These are phyloP conservation scores for Viridothelium virens DNA, from an alignment of 495 filamentous ascomycete species.

Conservation along the genomic window DNA sequence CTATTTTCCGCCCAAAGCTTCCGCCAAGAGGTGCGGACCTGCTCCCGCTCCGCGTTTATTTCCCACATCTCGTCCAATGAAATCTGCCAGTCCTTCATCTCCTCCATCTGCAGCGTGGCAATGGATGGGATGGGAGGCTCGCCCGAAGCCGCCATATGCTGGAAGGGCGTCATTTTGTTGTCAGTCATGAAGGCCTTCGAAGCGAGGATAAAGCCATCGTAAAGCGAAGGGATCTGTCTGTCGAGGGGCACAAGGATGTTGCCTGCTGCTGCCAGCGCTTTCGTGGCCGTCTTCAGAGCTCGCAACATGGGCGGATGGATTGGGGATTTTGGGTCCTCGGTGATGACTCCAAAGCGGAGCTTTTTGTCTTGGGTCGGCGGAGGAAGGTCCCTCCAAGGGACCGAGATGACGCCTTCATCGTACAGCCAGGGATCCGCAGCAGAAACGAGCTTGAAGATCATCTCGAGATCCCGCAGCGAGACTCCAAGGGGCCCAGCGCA, in stretches of 20 bases:
- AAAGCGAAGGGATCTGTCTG: constrained; percentile 22
- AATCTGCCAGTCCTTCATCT: constrained; percentile 26
- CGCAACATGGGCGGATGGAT: constrained; percentile 30
- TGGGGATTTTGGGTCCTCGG: constrained; percentile 26
- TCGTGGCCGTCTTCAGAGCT: constrained; percentile 24
- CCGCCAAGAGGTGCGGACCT: constrained; percentile 28
- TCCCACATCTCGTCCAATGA: constrained; percentile 28
- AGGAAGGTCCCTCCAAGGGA: constrained; percentile 19
- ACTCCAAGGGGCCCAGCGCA: constrained; percentile 20
- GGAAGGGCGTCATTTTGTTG: constrained; percentile 24
- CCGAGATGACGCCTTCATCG: constrained; percentile 14
- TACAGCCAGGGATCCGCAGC: constrained; percentile 16
- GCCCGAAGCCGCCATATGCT: constrained; percentile 23
- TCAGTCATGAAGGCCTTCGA: constrained; percentile 30
- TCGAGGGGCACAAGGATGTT: constrained; percentile 24
- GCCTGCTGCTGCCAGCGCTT: constrained; percentile 22
- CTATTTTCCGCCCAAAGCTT: constrained; percentile 33
- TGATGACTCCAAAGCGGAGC: constrained; percentile 24
- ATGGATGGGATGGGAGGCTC: constrained; percentile 31
- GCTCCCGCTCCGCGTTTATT: constrained; percentile 29
- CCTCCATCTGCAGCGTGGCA: constrained; percentile 14
- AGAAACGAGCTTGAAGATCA: constrained; percentile 16
- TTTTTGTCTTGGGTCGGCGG: not conserved
- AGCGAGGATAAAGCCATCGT: constrained; percentile 19
- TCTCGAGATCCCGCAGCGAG: constrained; percentile 17